These are phyloP conservation scores for Cercospora sp. DNA, from an alignment of 2,329 filamentous ascomycete species.

Conservation along the genomic window DNA sequence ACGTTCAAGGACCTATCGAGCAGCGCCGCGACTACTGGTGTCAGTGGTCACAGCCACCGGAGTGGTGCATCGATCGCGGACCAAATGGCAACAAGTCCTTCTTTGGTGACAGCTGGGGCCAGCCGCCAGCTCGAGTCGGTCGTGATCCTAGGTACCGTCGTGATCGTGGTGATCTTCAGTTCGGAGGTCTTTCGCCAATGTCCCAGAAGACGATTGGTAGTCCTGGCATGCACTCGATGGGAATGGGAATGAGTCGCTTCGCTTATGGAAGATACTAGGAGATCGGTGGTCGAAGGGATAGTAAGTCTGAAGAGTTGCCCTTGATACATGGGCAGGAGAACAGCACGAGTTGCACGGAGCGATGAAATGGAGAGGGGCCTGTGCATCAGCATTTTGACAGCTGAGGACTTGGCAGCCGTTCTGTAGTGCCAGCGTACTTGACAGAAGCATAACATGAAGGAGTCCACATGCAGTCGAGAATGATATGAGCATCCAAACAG, in stretches of 20 bases:
- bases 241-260: constrained; percentile 10
- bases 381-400: neutral
- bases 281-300: constrained; percentile 5
- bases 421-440: neutral
- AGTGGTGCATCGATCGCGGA: constrained; percentile 44
- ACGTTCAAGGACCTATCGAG: constrained; percentile 41
- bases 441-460: neutral
- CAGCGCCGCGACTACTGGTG: constrained; percentile 44
- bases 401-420: neutral
- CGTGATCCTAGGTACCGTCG: constrained; percentile 41
- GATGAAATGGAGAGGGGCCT: neutral
- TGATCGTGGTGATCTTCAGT: constrained; percentile 27
- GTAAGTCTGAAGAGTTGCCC: neutral
- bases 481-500: neutral
- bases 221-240: constrained; percentile 5
- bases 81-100: constrained; percentile 44
- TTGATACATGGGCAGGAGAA: neutral
- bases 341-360: neutral
- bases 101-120: constrained; percentile 43
- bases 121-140: constrained; percentile 41
- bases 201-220: constrained; percentile 13
- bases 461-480: neutral
- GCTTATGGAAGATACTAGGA: constrained; percentile 14
- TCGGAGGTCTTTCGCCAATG: constrained; percentile 24
- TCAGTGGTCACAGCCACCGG: constrained; percentile 42